A percentile compares a stretch with the other conserved stretches of the same genome.
These are phyloP conservation scores for Pelargonium citronellum DNA, from an alignment of 441 rosid genomes.

Conservation along the genomic window DNA sequence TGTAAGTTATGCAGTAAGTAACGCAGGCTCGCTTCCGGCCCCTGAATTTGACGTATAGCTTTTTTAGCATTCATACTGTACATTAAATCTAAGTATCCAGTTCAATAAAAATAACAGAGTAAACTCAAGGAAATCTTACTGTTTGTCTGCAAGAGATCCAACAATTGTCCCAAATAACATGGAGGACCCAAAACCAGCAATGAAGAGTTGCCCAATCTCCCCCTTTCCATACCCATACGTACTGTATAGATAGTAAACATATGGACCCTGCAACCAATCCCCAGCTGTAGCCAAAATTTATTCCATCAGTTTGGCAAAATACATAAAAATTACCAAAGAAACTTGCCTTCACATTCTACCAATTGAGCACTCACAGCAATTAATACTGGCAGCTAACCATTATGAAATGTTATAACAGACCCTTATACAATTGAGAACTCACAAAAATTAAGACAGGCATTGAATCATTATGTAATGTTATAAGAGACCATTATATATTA, in stretches of 20 bases:
- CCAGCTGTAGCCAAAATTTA: slow-evolving; percentile 55
- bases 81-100: too few relatives aligned
- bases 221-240: slow-evolving; percentile 86
- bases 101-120: too few relatives aligned
- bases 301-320: neutral
- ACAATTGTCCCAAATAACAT: slow-evolving; percentile 97
- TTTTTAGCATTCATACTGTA: too few relatives aligned
- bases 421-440: too few relatives aligned
- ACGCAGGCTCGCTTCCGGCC: slow-evolving; percentile 89
- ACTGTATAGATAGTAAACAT: slow-evolving; percentile 81
- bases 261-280: slow-evolving; percentile 99
- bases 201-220: slow-evolving; percentile 91
- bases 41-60: slow-evolving; percentile 32
- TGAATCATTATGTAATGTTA: too few relatives aligned
- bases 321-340: neutral
- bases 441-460: too few relatives aligned
- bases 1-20: slow-evolving; percentile 86
- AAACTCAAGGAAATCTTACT: slow-evolving; percentile 43
- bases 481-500: too few relatives aligned
- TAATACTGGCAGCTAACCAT: neutral
- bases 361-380: neutral
- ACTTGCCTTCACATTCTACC: neutral
- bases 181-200: slow-evolving; percentile 98
- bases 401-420: too few relatives aligned
- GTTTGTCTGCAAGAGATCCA: slow-evolving; percentile 94